Evolutionary conservation across 768 basidiomycete genomes (phyloP).

Genomic region (Epithele typhae): DNA sequence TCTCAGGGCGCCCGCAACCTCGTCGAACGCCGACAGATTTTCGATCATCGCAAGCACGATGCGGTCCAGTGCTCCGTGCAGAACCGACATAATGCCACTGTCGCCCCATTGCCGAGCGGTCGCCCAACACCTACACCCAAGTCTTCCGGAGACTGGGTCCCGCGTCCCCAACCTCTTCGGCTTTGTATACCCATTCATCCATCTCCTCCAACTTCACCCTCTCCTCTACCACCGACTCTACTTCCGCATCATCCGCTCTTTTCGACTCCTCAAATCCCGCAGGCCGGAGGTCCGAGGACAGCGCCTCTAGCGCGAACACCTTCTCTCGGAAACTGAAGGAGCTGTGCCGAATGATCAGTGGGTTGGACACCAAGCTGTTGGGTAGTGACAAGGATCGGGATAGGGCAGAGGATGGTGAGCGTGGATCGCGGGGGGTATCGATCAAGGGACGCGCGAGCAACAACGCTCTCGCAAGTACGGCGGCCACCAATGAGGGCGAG

Average conservation of each 20-base stretch:
- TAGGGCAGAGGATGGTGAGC: constrained; percentile 18
- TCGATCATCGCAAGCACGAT: no score
- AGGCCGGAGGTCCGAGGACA: constrained; percentile 40
- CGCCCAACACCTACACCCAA: constrained; percentile 51
- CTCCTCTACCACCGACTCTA: constrained; percentile 66
- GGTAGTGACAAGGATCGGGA: constrained; percentile 45
- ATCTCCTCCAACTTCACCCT: constrained; percentile 67
- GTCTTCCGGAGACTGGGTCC: constrained; percentile 63
- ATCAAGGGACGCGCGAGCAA: constrained; percentile 29
- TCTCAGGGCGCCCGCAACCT: no score
- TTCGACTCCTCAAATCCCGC: constrained; percentile 55
- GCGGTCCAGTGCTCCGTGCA: no score
- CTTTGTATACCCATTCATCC: constrained; percentile 55
- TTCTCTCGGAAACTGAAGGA: constrained; percentile 75
- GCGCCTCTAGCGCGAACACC: constrained; percentile 49
- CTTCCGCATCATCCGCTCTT: constrained; percentile 65
- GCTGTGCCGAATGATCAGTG: constrained; percentile 78
- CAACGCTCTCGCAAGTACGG: constrained; percentile 15
- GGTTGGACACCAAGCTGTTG: constrained; percentile 63
- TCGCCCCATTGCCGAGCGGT: no score
- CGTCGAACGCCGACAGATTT: no score
- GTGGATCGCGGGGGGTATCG: constrained; percentile 36
- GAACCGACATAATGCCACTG: no score
- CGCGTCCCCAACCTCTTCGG: constrained; percentile 67
- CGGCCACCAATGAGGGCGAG: constrained; percentile 52